Evolutionary conservation across 257 asterid genomes (phyloP), one percentile per base, ranked within the genome.

Genomic region (Thymus mandschuricus): DNA sequence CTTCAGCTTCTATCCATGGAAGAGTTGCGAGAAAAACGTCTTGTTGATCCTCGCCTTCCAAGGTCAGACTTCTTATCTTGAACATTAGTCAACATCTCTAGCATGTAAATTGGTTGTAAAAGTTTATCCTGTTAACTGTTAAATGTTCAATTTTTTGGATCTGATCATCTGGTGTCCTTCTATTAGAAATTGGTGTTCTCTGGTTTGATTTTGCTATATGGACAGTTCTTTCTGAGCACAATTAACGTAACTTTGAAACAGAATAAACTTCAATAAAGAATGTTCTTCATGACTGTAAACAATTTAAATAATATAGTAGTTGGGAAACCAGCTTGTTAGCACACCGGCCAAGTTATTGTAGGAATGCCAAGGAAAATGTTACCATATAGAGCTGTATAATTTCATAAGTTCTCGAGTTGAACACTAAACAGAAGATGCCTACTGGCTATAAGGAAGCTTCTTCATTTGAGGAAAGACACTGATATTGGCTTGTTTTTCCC

Each of bases 41-140:
- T 91, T 56, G 83, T 79, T 73, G 97, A 94, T 87, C 97, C 99
- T 70, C 92, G 90, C 71, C 93, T 94, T 78, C 97, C 99, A 69
- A 89, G 95, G 99, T 94, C 29, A 52, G 83, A 64, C 74, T 56
- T 61, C 12, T 11, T 45, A 57, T 58, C 64, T 21, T 58, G 69
- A 60, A 64, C 73, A 57, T 62, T 54, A 58, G 46, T 78, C 10
- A 49, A 8, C 50, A 60, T 57, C 28, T 60, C 44, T 41, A 61
- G 55, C 57, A 48, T 61, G 55, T 68, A 10, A 8, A 68, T 62
- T 72, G 52, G 72, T 76, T 72, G 66, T 28, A 46, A 66, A 28
- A 63, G 64, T 72, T 54, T 30, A 27, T 46, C 34, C 52, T 58
- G 15, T 35, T 35, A 38, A 13, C 28, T 75, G 38, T 45, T 30